A percentile compares a stretch with the other conserved stretches of the same genome.
These are phyloP conservation scores for Exobasidium rhododendri DNA, from an alignment of 1,284 basidiomycete genomes.

Conservation along the genomic window DNA sequence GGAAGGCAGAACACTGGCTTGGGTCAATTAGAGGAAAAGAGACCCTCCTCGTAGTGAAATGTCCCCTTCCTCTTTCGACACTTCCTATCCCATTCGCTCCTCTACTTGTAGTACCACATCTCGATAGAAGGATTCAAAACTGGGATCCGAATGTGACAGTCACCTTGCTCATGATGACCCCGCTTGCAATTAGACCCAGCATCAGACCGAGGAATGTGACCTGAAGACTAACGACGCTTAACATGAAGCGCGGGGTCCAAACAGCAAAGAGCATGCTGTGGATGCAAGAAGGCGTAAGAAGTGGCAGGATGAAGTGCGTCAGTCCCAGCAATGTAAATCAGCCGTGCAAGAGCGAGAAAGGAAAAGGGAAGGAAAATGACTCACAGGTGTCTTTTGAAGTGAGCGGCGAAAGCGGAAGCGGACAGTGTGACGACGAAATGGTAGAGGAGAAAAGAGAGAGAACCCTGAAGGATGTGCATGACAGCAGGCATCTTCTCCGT, in stretches of 20 bases:
- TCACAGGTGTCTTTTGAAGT: conserved; percentile 73
- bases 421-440: conserved; percentile 66
- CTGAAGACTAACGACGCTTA: conserved; percentile 61
- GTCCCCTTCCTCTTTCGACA: background rate
- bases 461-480: conserved; percentile 57
- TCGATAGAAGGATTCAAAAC: background rate
- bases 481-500: conserved; percentile 17
- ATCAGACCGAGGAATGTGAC: conserved; percentile 58
- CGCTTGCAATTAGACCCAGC: conserved; percentile 33
- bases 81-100: too few species aligned
- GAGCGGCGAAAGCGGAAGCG: conserved; percentile 70
- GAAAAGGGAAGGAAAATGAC: too few species aligned
- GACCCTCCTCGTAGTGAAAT: background rate
- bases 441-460: conserved; percentile 69
- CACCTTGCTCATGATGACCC: conserved; percentile 32
- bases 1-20: conserved; percentile 14
- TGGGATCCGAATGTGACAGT: conserved; percentile 13
- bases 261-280: conserved; percentile 91
- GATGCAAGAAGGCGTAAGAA: background rate
- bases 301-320: background rate
- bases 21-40: conserved; percentile 5
- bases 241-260: conserved; percentile 91
- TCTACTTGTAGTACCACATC: too few species aligned
- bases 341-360: too few species aligned
- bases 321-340: too few species aligned